These are phyloP conservation scores for Colletotrichum viniferum DNA, from an alignment of 2,329 filamentous ascomycete genomes.

Conservation along the genomic window DNA sequence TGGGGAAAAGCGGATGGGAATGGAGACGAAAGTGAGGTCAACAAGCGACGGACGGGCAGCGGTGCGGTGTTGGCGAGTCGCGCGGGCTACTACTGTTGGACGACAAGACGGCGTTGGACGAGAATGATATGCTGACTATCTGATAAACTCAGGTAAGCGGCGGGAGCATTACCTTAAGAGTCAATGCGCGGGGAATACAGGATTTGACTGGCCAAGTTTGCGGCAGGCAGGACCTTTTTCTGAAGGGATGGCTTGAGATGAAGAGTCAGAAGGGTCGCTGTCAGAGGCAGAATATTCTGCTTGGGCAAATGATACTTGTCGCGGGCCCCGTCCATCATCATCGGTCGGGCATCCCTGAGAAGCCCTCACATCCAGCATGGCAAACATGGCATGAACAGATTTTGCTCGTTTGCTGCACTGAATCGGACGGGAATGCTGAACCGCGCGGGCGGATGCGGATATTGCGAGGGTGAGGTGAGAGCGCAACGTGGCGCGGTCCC, in stretches of 20 bases:
- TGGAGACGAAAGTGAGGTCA: background rate
- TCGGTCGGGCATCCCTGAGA: too few species aligned
- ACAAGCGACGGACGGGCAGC: background rate
- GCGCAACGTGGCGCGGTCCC: background rate
- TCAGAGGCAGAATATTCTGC: background rate
- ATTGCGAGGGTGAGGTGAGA: background rate
- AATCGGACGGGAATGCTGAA: too few species aligned
- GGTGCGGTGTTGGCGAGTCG: background rate
- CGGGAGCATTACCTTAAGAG: background rate
- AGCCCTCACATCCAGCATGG: too few species aligned
- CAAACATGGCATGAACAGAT: too few species aligned
- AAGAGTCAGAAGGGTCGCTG: background rate
- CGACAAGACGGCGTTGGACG: background rate
- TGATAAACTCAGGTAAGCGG: background rate
- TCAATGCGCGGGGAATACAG: background rate
- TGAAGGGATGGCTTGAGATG: background rate
- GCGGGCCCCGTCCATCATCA: too few species aligned
- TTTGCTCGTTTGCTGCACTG: too few species aligned
- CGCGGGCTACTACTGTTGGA: background rate
- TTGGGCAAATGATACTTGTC: background rate
- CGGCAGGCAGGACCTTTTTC: background rate
- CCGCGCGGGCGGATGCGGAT: too few species aligned
- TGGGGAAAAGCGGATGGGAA: background rate
- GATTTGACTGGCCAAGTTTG: background rate
- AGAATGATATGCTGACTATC: background rate